A percentile compares a stretch with the other conserved stretches of the same genome.
Conservation (phyloP, 371 early-diverging fungal genomes). For the Capillidium rhysosporum region DNA sequence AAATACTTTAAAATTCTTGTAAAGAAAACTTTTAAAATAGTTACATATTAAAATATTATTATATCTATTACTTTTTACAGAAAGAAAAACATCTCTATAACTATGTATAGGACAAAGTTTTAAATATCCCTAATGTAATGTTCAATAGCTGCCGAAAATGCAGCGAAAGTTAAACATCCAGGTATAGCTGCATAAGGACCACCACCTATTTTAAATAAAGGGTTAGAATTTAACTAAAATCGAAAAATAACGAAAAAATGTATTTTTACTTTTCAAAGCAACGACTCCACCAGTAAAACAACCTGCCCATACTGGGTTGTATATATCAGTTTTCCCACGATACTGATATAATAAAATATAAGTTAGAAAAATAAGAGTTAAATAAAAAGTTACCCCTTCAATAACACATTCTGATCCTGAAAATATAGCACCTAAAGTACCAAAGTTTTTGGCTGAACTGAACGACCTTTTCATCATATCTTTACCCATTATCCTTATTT, state of each 20-base stretch:
- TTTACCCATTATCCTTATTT: conserved; percentile 55
- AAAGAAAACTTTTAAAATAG: too few species aligned
- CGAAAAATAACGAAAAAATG: neutral
- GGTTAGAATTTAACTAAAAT: neutral
- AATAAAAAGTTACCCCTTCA: conserved; percentile 43
- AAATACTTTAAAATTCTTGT: too few species aligned
- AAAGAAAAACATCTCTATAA: too few species aligned
- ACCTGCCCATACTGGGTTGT: conserved; percentile 75
- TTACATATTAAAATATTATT: too few species aligned
- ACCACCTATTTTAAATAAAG: conserved; percentile 23
- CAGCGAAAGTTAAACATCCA: conserved; percentile 89
- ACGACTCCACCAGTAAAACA: conserved; percentile 84
- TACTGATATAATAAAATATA: conserved; percentile 27
- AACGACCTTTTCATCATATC: conserved; percentile 71
- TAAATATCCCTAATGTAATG: conserved; percentile 33
- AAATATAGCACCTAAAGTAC: conserved; percentile 75
- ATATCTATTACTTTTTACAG: too few species aligned
- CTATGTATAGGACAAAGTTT: neutral
- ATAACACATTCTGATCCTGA: conserved; percentile 85
- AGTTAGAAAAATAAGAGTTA: neutral
- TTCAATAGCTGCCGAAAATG: conserved; percentile 85
- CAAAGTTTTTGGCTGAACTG: conserved; percentile 86
- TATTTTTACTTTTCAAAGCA: conserved; percentile 35
- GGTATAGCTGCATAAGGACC: conserved; percentile 41
- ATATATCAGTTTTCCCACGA: conserved; percentile 84